Conservation (phyloP, 345 rosid genomes). For the Eucalyptus fibrosa region DNA sequence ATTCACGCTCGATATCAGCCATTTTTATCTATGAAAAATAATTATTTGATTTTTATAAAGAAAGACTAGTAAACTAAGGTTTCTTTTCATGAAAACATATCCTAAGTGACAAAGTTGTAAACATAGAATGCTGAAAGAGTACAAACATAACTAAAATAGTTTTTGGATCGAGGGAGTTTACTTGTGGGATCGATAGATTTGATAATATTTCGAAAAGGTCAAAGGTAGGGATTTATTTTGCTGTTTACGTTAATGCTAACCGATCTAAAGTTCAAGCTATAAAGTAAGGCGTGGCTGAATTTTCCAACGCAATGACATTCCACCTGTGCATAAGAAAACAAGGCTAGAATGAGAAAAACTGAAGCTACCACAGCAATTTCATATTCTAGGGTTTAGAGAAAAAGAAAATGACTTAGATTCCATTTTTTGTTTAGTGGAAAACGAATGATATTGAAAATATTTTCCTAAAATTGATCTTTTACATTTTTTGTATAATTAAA, state of each 20-base stretch:
- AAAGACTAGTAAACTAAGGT: too few species aligned
- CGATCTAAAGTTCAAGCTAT: background rate
- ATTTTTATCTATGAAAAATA: too few species aligned
- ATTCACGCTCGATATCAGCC: background rate
- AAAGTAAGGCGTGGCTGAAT: background rate
- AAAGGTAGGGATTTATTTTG: background rate
- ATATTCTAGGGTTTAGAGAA: background rate
- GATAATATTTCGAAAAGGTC: background rate
- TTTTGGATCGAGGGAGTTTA: background rate
- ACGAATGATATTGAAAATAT: background rate
- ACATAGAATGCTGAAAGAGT: background rate
- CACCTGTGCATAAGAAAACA: background rate
- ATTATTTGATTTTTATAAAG: background rate
- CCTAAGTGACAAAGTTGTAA: background rate
- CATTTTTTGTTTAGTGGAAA: too few species aligned
- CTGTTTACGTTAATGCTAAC: background rate
- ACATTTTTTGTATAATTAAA: background rate
- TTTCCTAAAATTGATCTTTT: background rate
- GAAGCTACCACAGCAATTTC: background rate
- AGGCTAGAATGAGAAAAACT: background rate
- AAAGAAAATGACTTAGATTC: background rate
- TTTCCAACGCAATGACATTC: background rate
- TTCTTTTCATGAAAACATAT: background rate
- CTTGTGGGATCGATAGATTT: background rate
- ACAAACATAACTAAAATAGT: background rate